Evolutionary conservation across 805 yeast species (phyloP), one percentile per base, ranked within the genome.

Genomic region (Teunomyces cretensis): DNA sequence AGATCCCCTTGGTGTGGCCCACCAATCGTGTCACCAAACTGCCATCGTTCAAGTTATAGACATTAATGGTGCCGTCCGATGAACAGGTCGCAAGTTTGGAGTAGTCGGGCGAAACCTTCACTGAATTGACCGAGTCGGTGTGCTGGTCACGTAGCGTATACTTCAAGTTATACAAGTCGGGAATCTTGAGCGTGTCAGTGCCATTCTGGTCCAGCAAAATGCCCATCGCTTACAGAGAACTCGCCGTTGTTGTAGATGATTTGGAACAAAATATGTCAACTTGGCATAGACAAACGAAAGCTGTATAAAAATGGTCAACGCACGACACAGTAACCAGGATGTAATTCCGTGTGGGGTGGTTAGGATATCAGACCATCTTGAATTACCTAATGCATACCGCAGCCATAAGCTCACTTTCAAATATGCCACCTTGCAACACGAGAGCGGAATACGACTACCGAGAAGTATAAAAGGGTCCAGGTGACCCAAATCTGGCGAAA

Each of bases 1-100:
- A 84, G 2, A 92, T 72, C 1, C 96, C 94, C 22, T 65, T 73
- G 1, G 78, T 61, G 59, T 92, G 96, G 1, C 90, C 91, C 8
- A 48, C 46, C 32, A 77, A 54, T 11, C 68, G 59, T 22, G 69
- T 52, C 8, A 63, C 46, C 22, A 69, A 53, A 6, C 55, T 48
- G 2, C 76, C 78, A 7, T 45, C 45, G 0, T 33, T 32, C 12
- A 62, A 42, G 27, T 54, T 39, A 47, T 59, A 67, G 4, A 71
- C 53, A 9, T 54, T 54, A 12, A 72, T 61, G 5, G 43, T 41
- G 2, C 66, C 63, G 33, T 54, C 60, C 2, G 74, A 60, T 0
- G 68, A 61, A 28, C 78, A 65, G 0, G 83, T 68, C 1, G 95
- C 95, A 11, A 86, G 50, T 9, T 54, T 64, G 14, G 53, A 44